These are phyloP conservation scores for Hypoxylon crocopeplum DNA, from an alignment of 495 filamentous ascomycete genomes.

Conservation along the genomic window DNA sequence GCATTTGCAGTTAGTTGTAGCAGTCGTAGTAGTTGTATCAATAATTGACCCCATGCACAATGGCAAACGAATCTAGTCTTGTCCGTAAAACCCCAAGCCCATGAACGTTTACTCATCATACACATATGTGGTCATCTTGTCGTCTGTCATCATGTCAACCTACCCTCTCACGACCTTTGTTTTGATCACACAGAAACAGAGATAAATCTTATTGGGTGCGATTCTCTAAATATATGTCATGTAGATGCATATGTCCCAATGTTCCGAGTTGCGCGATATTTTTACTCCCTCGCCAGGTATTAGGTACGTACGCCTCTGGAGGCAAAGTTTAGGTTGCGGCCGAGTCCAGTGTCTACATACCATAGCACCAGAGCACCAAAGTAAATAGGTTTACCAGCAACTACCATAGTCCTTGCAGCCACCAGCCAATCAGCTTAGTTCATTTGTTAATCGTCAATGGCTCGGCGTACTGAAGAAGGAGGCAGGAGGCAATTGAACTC, in stretches of 20 bases:
- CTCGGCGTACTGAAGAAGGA: slow-evolving; percentile 9
- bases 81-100: slow-evolving; percentile 9
- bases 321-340: slow-evolving; percentile 33
- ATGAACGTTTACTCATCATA: neutral
- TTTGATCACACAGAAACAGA: slow-evolving; percentile 28
- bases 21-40: neutral
- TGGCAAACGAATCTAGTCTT: slow-evolving; percentile 16
- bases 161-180: slow-evolving; percentile 29
- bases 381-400: slow-evolving; percentile 20
- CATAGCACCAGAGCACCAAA: too few species aligned
- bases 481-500: slow-evolving; percentile 20
- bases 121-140: slow-evolving; percentile 14
- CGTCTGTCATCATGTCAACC: neutral
- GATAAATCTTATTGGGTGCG: slow-evolving; percentile 20
- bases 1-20: slow-evolving; percentile 12
- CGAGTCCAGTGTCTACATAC: too few species aligned
- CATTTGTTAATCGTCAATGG: slow-evolving; percentile 39
- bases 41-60: neutral
- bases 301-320: slow-evolving; percentile 3
- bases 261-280: slow-evolving; percentile 31
- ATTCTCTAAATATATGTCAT: slow-evolving; percentile 19
- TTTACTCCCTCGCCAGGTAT: slow-evolving; percentile 3
- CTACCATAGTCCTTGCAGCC: slow-evolving; percentile 25
- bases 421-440: slow-evolving; percentile 26
- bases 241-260: slow-evolving; percentile 22